phyloP scores from a whole-genome alignment of 768 basidiomycete species.

The Mycena filopes region DNA sequence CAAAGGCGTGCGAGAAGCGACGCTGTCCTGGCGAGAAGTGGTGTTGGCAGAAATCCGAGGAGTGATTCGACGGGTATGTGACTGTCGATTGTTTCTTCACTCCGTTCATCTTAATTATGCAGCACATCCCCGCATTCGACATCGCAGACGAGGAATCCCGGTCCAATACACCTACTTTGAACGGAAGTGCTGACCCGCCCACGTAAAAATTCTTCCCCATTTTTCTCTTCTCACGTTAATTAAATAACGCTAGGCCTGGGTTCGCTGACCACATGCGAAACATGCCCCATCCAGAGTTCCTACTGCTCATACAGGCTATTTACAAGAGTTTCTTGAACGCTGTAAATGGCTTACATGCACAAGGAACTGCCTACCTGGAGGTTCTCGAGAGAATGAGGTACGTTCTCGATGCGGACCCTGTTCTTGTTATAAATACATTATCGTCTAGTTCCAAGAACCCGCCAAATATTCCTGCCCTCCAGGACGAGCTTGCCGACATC shows the following conservation, averaged over 20 bases:
- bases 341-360: constrained; percentile 73
- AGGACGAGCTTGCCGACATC: constrained; percentile 80
- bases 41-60: constrained; percentile 69
- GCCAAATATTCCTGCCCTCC: constrained; percentile 56
- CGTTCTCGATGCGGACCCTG: neutral
- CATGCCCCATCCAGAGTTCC: constrained; percentile 77
- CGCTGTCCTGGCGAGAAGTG: constrained; percentile 75
- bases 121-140: constrained; percentile 61
- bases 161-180: constrained; percentile 29
- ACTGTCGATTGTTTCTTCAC: neutral
- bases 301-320: constrained; percentile 66
- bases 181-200: constrained; percentile 7
- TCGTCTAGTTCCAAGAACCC: constrained; percentile 49
- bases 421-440: constrained; percentile 3
- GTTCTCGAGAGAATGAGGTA: constrained; percentile 62
- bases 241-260: constrained; percentile 46
- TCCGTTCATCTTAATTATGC: constrained; percentile 8
- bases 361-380: constrained; percentile 66
- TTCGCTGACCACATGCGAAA: constrained; percentile 68
- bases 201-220: constrained; percentile 19
- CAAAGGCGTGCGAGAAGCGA: constrained; percentile 73
- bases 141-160: constrained; percentile 59
- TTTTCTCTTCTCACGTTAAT: neutral
- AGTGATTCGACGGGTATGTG: constrained; percentile 68
- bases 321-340: constrained; percentile 71